These are phyloP conservation scores for Russula ochroleuca DNA, from an alignment of 768 basidiomycete species.

Conservation along the genomic window DNA sequence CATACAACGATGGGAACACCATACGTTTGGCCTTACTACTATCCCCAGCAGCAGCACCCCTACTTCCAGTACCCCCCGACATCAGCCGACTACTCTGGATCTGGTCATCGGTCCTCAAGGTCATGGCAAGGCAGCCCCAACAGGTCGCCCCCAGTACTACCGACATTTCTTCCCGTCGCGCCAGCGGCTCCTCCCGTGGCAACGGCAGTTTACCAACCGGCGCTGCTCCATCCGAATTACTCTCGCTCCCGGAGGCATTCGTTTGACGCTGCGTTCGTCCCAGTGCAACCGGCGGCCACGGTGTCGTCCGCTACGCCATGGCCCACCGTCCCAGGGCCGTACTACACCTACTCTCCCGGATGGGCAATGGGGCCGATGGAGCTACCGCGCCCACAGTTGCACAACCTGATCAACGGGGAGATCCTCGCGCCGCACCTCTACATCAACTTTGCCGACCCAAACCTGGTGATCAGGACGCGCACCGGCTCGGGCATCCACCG, in stretches of 20 bases:
- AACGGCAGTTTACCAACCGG: constrained; percentile 10
- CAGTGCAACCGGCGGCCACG: constrained; percentile 1
- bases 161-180: constrained; percentile 10
- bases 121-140: constrained; percentile 22
- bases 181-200: background rate
- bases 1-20: constrained; percentile 10
- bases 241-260: constrained; percentile 24
- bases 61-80: constrained; percentile 23
- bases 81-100: background rate
- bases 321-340: constrained; percentile 15
- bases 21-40: constrained; percentile 23
- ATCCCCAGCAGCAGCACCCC: constrained; percentile 18
- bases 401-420: constrained; percentile 26
- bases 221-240: constrained; percentile 13
- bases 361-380: constrained; percentile 7
- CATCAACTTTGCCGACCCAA: constrained; percentile 15
- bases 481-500: background rate
- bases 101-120: constrained; percentile 13
- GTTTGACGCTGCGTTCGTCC: constrained; percentile 19
- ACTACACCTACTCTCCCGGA: constrained; percentile 18
- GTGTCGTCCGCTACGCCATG: background rate
- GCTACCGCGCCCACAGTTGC: constrained; percentile 25
- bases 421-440: constrained; percentile 11
- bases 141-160: constrained; percentile 17
- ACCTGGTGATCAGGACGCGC: constrained; percentile 18